These are phyloP conservation scores for Albatrellus ellisii DNA, from an alignment of 768 basidiomycete species.

Conservation along the genomic window DNA sequence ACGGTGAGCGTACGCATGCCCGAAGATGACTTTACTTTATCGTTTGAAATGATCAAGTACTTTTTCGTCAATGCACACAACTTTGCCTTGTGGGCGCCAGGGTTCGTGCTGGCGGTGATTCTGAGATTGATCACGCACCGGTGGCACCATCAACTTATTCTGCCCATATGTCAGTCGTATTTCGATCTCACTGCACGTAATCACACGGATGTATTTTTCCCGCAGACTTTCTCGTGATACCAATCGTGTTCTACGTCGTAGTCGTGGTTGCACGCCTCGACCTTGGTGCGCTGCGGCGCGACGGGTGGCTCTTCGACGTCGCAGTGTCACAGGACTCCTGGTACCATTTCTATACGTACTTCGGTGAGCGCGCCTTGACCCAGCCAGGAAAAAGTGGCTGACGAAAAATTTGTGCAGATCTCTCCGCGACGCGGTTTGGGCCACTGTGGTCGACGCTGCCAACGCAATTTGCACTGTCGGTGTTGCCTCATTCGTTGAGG, in stretches of 20 bases:
- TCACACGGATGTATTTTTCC: neutral
- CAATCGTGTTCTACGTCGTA: slow-evolving; percentile 72
- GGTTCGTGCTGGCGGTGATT: slow-evolving; percentile 61
- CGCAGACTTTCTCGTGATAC: slow-evolving; percentile 70
- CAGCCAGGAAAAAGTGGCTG: neutral
- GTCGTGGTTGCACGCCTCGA: slow-evolving; percentile 50
- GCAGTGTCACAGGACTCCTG: slow-evolving; percentile 36
- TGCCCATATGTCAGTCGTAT: slow-evolving; percentile 64
- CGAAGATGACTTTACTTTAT: slow-evolving; percentile 63
- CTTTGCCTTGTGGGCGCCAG: slow-evolving; percentile 67
- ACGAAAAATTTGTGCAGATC: slow-evolving; percentile 31
- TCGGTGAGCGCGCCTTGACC: slow-evolving; percentile 32
- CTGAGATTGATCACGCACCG: slow-evolving; percentile 70
- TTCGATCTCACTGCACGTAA: slow-evolving; percentile 2
- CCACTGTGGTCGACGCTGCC: slow-evolving; percentile 78
- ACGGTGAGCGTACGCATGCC: slow-evolving; percentile 76
- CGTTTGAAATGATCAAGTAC: slow-evolving; percentile 42
- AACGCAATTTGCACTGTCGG: slow-evolving; percentile 85
- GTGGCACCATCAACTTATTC: slow-evolving; percentile 81
- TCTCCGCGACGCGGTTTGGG: slow-evolving; percentile 40
- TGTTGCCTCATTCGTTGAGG: slow-evolving; percentile 18
- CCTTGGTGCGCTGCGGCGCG: slow-evolving; percentile 40
- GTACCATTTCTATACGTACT: slow-evolving; percentile 81
- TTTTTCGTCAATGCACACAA: slow-evolving; percentile 55
- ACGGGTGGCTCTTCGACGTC: slow-evolving; percentile 85